Conservation (phyloP, 495 filamentous ascomycete species). For the Podospora australis region DNA sequence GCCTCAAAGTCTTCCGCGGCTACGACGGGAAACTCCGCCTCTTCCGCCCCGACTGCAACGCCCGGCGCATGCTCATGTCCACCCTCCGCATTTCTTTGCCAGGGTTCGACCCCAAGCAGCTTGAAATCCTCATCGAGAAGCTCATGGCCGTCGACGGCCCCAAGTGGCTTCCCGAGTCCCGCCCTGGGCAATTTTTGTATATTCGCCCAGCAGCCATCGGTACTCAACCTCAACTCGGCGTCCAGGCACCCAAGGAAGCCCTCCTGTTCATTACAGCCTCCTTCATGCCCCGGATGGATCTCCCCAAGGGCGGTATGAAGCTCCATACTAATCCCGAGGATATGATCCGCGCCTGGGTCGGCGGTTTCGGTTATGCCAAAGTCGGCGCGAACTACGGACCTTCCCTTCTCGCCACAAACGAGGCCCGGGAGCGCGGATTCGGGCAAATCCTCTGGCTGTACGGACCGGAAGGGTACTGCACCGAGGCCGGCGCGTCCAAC, state of each 20-base stretch:
- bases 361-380: conserved; percentile 85
- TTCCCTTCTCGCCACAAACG: conserved; percentile 63
- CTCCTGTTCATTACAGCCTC: conserved; percentile 74
- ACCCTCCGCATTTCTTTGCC: conserved; percentile 72
- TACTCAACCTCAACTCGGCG: conserved; percentile 68
- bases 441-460: conserved; percentile 93
- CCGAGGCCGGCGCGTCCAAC: conserved; percentile 87
- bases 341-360: conserved; percentile 84
- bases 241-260: conserved; percentile 75
- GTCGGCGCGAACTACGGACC: conserved; percentile 92
- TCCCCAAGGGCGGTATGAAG: conserved; percentile 56
- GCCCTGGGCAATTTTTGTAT: conserved; percentile 67
- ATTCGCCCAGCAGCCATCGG: conserved; percentile 78
- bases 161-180: conserved; percentile 71
- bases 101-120: conserved; percentile 60
- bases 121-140: conserved; percentile 68
- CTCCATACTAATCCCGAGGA: conserved; percentile 73
- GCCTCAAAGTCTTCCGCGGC: conserved; percentile 81
- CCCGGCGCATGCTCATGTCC: conserved; percentile 64
- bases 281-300: conserved; percentile 60
- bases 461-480: conserved; percentile 65
- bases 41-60: conserved; percentile 78
- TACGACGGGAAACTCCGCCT: conserved; percentile 74
- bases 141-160: conserved; percentile 62
- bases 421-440: conserved; percentile 64